phyloP scores from a whole-genome alignment of 2,329 filamentous ascomycete species.

The Graphilbum sp. region DNA sequence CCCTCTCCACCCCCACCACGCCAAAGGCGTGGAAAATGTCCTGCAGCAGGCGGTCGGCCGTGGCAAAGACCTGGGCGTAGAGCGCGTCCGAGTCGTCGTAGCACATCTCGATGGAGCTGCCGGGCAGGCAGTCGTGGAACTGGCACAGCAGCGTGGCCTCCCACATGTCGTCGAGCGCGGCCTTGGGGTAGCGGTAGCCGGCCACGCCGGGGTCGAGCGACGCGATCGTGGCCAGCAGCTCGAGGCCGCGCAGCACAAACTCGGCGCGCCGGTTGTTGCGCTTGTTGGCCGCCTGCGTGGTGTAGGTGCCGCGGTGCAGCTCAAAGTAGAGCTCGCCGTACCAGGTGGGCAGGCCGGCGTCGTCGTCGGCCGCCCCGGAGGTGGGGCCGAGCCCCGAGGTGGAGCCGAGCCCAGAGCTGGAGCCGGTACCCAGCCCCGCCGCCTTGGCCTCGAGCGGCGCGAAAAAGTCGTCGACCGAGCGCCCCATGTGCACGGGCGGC shows the following conservation, averaged over 20 bases:
- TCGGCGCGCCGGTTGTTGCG: conserved; percentile 80
- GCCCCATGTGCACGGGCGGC: conserved; percentile 75
- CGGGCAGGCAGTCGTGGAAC: conserved; percentile 93
- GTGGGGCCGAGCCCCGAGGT: too few relatives aligned
- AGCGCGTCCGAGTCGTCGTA: conserved; percentile 89
- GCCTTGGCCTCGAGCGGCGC: conserved; percentile 67
- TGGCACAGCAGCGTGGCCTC: conserved; percentile 82
- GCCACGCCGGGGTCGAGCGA: conserved; percentile 47
- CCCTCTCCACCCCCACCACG: conserved; percentile 40
- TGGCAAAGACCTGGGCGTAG: conserved; percentile 69
- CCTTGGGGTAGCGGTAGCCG: conserved; percentile 76
- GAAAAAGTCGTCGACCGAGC: conserved; percentile 89
- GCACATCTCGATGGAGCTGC: conserved; percentile 93
- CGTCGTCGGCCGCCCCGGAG: too few relatives aligned
- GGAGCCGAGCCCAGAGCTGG: too few relatives aligned
- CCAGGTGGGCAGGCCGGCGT: conserved; percentile 67
- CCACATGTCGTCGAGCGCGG: conserved; percentile 93
- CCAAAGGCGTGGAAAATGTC: conserved; percentile 54
- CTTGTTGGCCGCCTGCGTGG: conserved; percentile 95
- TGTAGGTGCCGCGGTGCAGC: conserved; percentile 91
- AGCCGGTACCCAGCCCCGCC: too few relatives aligned
- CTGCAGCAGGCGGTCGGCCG: conserved; percentile 53
- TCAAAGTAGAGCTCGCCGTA: conserved; percentile 98
- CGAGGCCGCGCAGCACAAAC: conserved; percentile 70
- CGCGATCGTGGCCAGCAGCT: conserved; percentile 73